Evolutionary conservation across 352 stramenopile species (phyloP), one percentile per base, ranked within the genome.

Genomic region (Elongisporangium prolatum): DNA sequence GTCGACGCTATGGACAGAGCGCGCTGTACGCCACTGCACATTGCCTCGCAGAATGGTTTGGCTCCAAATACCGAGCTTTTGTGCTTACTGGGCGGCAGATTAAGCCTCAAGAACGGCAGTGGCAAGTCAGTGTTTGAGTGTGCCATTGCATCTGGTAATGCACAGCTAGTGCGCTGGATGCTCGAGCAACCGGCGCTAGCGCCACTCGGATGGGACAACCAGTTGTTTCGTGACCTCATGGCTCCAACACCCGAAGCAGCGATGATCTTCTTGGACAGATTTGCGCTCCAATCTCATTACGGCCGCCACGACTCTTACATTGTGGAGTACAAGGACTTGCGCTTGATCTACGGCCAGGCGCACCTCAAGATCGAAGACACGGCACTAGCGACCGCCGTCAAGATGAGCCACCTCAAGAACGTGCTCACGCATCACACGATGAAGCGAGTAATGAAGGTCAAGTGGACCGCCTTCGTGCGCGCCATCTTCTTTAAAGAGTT

Each of bases 1-100:
- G 11, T 22, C 11, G 21, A 21, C 8, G 28, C 54, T 10, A 28
- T 72, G 53, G 74, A 87, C 54, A 54, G 64, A 22, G 68, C 63
- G 10, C 76, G 76, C 24, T 34, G n/a, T n/a, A n/a, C n/a, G n/a
- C n/a, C 79, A 18, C 57, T 86, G 57, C 72, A 86, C 9, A 76
- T 86, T 48, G 78, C 76, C 7, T 70, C 75, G 4, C 76, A 89
- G 48, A 74, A 85, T 58, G 79, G 74, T 3, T 74, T 81, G 52
- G 69, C 82, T 52, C 55, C 48, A 17, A 77, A 73, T n/a, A 83
- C 74, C 34, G 59, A 78, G 51, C 67, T 75, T n/a, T 57, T 87
- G 24, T 40, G 86, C 3, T 69, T 66, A 9, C 57, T 66, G 17
- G 72, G 72, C n/a, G 74, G 72, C 7, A 77, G 57, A 4, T 70